Evolutionary conservation across 1,139 yeast genomes (phyloP).

Genomic region (Pneumocystis carinii): DNA sequence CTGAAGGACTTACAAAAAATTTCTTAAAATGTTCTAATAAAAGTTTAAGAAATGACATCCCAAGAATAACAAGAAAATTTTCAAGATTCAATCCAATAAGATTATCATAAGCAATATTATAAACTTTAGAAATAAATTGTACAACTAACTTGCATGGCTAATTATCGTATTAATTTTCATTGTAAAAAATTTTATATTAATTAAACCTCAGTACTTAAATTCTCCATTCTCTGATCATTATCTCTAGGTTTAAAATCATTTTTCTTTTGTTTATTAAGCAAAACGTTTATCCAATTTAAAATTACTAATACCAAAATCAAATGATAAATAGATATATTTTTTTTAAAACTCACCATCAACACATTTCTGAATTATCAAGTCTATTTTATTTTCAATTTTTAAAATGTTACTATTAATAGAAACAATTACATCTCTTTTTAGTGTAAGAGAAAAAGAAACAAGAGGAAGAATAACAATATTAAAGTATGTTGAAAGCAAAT

Average conservation of each 20-base stretch:
- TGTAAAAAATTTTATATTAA: conserved; percentile 19
- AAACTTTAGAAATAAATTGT: conserved; percentile 32
- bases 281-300: conserved; percentile 20
- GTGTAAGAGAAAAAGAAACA: conserved; percentile 38
- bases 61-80: conserved; percentile 42
- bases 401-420: conserved; percentile 53
- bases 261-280: conserved; percentile 46
- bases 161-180: conserved; percentile 42
- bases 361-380: conserved; percentile 47
- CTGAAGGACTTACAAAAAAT: conserved; percentile 61
- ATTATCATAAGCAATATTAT: conserved; percentile 21
- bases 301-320: conserved; percentile 17
- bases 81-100: conserved; percentile 42
- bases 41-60: conserved; percentile 43
- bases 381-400: conserved; percentile 54
- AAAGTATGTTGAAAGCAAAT: conserved; percentile 53
- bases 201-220: conserved; percentile 19
- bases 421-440: conserved; percentile 42
- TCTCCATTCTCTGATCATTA: conserved; percentile 19
- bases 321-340: background rate
- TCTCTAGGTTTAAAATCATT: conserved; percentile 42
- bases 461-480: conserved; percentile 61
- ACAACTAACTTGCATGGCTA: conserved; percentile 51
- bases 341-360: conserved; percentile 22
- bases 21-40: conserved; percentile 62